Evolutionary conservation across 1,139 yeast genomes (phyloP), one percentile per base, ranked within the genome.

Genomic region (Protomyces pachydermus): DNA sequence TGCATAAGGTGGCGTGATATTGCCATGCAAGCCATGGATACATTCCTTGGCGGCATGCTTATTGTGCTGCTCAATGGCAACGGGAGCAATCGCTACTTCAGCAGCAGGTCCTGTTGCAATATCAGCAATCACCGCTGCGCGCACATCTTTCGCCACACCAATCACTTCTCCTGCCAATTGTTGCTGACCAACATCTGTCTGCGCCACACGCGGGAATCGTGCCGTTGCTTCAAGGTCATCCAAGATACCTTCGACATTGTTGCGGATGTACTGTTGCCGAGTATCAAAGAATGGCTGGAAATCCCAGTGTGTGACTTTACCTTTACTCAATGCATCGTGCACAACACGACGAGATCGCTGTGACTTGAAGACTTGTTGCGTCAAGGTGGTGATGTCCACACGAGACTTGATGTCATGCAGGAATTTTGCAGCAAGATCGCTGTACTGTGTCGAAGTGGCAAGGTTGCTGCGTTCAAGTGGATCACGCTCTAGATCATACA

Each of bases 21-120:
- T 86, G 72, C 1, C 85, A 66, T 0, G 93, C 91, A 38, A 54
- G 39, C 35, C 68, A 67, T 37, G 58, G 4, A 45, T 39, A 45
- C 56, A 58, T 34, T 58, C 62, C 45, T 52, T 58, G 53, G 39
- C 53, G 23, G 28, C 51, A 18, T n/a, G 23, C 14, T 42, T 54
- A 34, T 45, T 42, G 34, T 51, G 42, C 32, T 20, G 46, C 42
- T 54, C 35, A 28, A 58, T 58, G 39, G 62, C 52, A 3, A 54
- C 39, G 6, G 63, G 51, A n/a, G 52, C 52, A 25, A 28, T 46
- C 16, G 58, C n/a, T 3, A 25, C 56, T 23, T 20, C 25, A n/a
- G 56, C 20, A 4, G 56, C 45, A 10, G 48, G 48, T 4, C 48
- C 48, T 20, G 16, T 12, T 42, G 48, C 48, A n/a, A 42, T 9